Evolutionary conservation across 495 filamentous ascomycete species (phyloP).

Genomic region (Daldinia vernicosa): DNA sequence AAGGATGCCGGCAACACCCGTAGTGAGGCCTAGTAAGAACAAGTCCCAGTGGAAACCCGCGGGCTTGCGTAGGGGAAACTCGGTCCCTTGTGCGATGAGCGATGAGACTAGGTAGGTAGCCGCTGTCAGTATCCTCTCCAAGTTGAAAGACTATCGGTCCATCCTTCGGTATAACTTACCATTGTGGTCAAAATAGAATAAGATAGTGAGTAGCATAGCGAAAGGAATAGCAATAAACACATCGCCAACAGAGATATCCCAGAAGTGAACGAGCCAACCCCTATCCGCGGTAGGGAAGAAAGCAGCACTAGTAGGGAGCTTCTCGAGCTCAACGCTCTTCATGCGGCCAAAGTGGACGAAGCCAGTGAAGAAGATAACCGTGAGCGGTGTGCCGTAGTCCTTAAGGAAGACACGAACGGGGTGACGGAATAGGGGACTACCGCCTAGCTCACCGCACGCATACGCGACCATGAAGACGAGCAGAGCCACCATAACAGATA

Average conservation of each 20-base stretch:
- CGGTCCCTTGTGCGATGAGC: conserved; percentile 89
- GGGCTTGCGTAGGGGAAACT: conserved; percentile 91
- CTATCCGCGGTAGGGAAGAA: conserved; percentile 85
- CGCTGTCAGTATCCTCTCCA: too few species aligned
- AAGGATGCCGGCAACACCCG: conserved; percentile 81
- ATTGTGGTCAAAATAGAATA: conserved; percentile 96
- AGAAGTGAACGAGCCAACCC: conserved; percentile 87
- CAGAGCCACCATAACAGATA: conserved; percentile 76
- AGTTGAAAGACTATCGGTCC: neutral
- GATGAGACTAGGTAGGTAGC: conserved; percentile 74
- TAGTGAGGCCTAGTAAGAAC: conserved; percentile 90
- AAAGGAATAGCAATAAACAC: conserved; percentile 92
- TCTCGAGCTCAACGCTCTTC: conserved; percentile 68
- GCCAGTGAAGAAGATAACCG: conserved; percentile 86
- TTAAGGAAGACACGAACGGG: conserved; percentile 79
- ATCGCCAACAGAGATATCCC: conserved; percentile 77
- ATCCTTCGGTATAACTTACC: conserved; percentile 52
- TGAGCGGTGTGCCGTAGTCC: conserved; percentile 85
- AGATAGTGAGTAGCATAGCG: conserved; percentile 81
- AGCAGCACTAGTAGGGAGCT: conserved; percentile 74
- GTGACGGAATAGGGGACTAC: conserved; percentile 73
- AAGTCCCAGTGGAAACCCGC: conserved; percentile 97
- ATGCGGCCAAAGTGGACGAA: conserved; percentile 88
- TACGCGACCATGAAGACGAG: conserved; percentile 78
- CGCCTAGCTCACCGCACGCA: conserved; percentile 73